A percentile compares a stretch with the other conserved stretches of the same genome.
Evolutionary conservation across 768 basidiomycete species (phyloP).

Genomic region (Mrakia gelida): DNA sequence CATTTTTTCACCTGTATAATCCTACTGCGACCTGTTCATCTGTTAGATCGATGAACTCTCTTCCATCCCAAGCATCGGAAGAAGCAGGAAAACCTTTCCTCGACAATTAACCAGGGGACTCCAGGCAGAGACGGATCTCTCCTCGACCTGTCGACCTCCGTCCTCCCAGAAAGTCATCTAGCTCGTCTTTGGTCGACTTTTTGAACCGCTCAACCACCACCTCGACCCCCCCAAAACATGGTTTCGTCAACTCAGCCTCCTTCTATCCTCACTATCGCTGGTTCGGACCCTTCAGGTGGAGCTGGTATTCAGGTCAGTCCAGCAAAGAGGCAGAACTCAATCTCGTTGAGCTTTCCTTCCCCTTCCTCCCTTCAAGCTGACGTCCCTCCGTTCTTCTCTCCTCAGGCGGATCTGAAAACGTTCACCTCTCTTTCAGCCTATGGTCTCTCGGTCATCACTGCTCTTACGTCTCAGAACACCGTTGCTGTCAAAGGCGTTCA

Average conservation of each 20-base stretch:
- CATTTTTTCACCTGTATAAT: too few species aligned
- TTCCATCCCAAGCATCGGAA: too few species aligned
- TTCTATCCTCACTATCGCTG: slow-evolving; percentile 24
- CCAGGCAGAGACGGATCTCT: too few species aligned
- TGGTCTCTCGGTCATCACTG: slow-evolving; percentile 76
- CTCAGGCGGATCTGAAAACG: slow-evolving; percentile 78
- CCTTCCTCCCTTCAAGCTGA: neutral
- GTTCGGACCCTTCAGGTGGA: slow-evolving; percentile 52
- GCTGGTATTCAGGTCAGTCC: slow-evolving; percentile 78
- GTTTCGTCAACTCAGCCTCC: neutral
- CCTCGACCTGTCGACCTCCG: too few species aligned
- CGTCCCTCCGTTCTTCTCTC: neutral
- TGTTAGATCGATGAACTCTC: too few species aligned
- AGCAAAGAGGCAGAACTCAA: too few species aligned
- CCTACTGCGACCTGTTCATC: too few species aligned
- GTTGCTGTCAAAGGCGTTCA: slow-evolving; percentile 72
- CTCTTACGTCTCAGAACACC: slow-evolving; percentile 85
- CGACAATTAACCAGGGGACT: too few species aligned
- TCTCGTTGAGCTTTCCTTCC: neutral
- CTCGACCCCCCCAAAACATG: neutral
- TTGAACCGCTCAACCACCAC: neutral
- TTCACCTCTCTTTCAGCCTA: slow-evolving; percentile 74
- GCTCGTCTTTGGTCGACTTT: neutral
- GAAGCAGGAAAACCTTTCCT: too few species aligned
- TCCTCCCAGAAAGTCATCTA: neutral